Conservation (phyloP, 1,139 yeast genomes). For the Candida mesenterica region DNA sequence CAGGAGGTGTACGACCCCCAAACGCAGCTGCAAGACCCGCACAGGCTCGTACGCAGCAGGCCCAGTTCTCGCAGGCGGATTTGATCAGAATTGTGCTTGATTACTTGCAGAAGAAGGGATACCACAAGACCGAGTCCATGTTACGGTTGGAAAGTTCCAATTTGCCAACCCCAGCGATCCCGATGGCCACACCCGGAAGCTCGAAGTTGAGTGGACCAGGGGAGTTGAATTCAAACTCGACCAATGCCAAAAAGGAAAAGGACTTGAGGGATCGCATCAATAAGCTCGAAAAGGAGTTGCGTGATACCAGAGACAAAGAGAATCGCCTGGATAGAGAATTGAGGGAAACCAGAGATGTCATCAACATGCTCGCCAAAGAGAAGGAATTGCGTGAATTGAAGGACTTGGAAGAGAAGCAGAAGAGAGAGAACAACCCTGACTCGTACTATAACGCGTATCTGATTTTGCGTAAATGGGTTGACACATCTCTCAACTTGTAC, state of each 20-base stretch:
- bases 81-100: constrained; percentile 88
- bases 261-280: constrained; percentile 28
- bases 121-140: constrained; percentile 91
- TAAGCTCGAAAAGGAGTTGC: constrained; percentile 37
- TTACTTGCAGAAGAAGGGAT: constrained; percentile 90
- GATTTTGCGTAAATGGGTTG: constrained; percentile 84
- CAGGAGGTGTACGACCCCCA: constrained; percentile 1
- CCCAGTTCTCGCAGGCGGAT: constrained; percentile 65
- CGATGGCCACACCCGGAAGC: constrained; percentile 46
- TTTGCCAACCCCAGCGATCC: constrained; percentile 56
- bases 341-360: constrained; percentile 42
- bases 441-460: constrained; percentile 76
- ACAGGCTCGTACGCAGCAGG: constrained; percentile 25
- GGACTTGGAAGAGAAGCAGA: constrained; percentile 39
- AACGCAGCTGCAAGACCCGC: constrained; percentile 10
- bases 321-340: constrained; percentile 37
- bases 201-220: constrained; percentile 42
- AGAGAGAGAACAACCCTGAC: constrained; percentile 58
- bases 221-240: constrained; percentile 27
- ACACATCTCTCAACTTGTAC: constrained; percentile 86
- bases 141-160: constrained; percentile 84
- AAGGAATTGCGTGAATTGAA: constrained; percentile 41
- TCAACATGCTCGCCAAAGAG: constrained; percentile 38
- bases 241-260: constrained; percentile 26
- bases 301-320: constrained; percentile 41